Evolutionary conservation across 225 moss, liverwort and hornwort genomes (phyloP).

Genomic region (Straminergon stramineum): DNA sequence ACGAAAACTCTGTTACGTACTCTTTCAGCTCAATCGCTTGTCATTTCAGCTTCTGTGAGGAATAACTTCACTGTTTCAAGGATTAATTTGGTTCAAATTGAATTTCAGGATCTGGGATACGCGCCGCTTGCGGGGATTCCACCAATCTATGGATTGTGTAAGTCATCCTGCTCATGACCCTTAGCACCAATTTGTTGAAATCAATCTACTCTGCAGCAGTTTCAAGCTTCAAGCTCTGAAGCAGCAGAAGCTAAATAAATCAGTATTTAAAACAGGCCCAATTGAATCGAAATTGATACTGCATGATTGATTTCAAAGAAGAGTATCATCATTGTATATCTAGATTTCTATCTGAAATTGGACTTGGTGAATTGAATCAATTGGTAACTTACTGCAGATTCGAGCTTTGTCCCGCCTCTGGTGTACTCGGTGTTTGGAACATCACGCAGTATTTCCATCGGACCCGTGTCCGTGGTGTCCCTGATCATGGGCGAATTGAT

Average conservation of each 20-base stretch:
- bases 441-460: constrained; percentile 70
- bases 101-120: constrained; percentile 62
- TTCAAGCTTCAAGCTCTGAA: background rate
- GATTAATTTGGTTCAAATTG: background rate
- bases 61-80: background rate
- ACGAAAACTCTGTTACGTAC: background rate
- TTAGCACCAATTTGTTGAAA: background rate
- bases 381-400: constrained; percentile 31
- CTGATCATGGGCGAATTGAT: constrained; percentile 55
- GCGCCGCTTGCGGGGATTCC: constrained; percentile 46
- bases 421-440: constrained; percentile 61
- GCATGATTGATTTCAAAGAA: background rate
- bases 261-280: background rate
- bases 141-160: constrained; percentile 60
- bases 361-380: background rate
- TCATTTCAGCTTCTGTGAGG: background rate
- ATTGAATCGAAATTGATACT: background rate
- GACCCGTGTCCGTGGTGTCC: constrained; percentile 78
- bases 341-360: background rate
- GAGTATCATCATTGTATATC: background rate
- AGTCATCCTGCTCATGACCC: background rate
- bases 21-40: background rate
- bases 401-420: constrained; percentile 73
- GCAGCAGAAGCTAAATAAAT: background rate
- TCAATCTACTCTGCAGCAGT: background rate